phyloP scores from a whole-genome alignment of 805 yeast genomes.

The Starmera amethionina region DNA sequence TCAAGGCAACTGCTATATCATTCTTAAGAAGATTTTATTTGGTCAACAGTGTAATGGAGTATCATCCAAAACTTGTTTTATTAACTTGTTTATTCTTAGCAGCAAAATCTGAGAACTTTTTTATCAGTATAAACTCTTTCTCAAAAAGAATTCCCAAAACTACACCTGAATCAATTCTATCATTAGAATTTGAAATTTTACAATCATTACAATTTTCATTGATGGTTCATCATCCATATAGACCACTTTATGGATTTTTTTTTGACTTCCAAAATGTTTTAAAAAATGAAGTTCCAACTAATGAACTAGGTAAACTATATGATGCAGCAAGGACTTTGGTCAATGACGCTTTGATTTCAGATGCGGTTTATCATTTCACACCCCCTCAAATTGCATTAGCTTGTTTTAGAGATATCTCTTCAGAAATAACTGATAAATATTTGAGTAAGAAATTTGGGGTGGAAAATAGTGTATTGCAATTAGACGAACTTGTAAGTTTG shows the following conservation, averaged over 20 bases:
- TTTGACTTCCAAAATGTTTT: conserved; percentile 70
- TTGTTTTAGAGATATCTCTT: conserved; percentile 61
- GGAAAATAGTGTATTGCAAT: conserved; percentile 8
- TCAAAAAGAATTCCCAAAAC: conserved; percentile 61
- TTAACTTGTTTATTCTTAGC: conserved; percentile 80
- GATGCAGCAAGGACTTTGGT: conserved; percentile 60
- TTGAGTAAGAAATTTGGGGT: conserved; percentile 49
- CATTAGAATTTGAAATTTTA: conserved; percentile 69
- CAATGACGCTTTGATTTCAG: conserved; percentile 63
- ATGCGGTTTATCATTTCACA: conserved; percentile 66
- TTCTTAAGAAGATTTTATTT: conserved; percentile 77
- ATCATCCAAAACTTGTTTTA: conserved; percentile 78
- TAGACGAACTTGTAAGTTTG: conserved; percentile 33
- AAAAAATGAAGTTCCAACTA: conserved; percentile 32
- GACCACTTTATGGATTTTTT: conserved; percentile 90
- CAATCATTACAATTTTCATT: conserved; percentile 72
- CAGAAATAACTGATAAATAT: conserved; percentile 54
- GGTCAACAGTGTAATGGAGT: conserved; percentile 73
- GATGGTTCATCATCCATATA: conserved; percentile 78
- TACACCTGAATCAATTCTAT: conserved; percentile 57
- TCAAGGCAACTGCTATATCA: conserved; percentile 65
- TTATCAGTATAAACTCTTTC: conserved; percentile 76
- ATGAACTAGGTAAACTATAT: conserved; percentile 56
- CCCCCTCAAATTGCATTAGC: conserved; percentile 97
- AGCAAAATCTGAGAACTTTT: conserved; percentile 86